These are phyloP conservation scores for Fusarium odoratissimum DNA, from an alignment of 2,329 filamentous ascomycete species.

Conservation along the genomic window DNA sequence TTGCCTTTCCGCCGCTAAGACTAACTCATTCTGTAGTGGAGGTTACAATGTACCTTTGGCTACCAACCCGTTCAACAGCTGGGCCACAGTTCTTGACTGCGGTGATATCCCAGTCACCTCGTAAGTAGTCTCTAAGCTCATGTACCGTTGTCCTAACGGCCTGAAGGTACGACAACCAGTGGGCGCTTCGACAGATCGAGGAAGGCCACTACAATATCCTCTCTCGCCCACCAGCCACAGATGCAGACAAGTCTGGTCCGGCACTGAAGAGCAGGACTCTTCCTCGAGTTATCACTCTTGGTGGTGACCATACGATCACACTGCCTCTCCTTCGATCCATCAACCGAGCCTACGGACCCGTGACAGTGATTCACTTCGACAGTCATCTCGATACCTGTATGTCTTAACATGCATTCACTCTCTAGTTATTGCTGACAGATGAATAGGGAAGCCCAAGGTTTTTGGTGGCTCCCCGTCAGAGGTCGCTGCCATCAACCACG, in stretches of 20 bases:
- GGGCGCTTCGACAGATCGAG: constrained; percentile 85
- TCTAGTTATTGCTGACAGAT: background rate
- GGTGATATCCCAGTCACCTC: constrained; percentile 88
- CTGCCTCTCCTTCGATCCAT: constrained; percentile 69
- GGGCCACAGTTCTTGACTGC: constrained; percentile 83
- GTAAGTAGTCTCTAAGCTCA: constrained; percentile 55
- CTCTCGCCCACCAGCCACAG: constrained; percentile 75
- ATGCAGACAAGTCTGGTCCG: constrained; percentile 73
- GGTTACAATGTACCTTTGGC: constrained; percentile 87
- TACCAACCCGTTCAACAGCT: constrained; percentile 84
- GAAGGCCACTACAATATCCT: constrained; percentile 83
- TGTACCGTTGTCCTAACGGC: background rate
- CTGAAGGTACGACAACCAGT: constrained; percentile 81
- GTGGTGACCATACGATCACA: constrained; percentile 72
- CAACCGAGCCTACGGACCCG: constrained; percentile 69
- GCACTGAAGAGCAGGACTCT: constrained; percentile 80
- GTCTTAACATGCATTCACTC: accelerated
- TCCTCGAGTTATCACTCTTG: constrained; percentile 82
- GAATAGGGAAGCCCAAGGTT: constrained; percentile 80
- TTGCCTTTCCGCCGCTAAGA: accelerated
- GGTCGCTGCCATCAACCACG: constrained; percentile 83
- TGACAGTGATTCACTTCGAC: constrained; percentile 72
- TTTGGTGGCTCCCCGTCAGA: constrained; percentile 85
- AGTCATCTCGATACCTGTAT: constrained; percentile 75
- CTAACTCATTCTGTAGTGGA: constrained; percentile 64